Conservation (phyloP, 2,329 filamentous ascomycete genomes). For the Geosmithia morbida region DNA sequence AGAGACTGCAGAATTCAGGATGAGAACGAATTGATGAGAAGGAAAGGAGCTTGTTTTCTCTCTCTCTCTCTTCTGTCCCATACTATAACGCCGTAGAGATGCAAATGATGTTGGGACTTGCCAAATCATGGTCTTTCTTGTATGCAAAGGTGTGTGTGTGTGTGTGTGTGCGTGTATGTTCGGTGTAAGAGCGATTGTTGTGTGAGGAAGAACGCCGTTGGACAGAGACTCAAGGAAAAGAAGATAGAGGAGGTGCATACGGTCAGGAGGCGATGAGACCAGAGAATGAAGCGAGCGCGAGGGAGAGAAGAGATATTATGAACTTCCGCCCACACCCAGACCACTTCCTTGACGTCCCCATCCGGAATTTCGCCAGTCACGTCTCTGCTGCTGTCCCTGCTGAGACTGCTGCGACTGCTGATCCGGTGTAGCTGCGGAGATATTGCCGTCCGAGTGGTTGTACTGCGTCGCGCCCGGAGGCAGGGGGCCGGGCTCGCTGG, state of each 20-base stretch:
- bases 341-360: conserved; percentile 36
- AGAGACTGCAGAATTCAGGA: too few relatives aligned
- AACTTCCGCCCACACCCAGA: conserved; percentile 31
- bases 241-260: too few relatives aligned
- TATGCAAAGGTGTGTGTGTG: too few relatives aligned
- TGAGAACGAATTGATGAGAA: too few relatives aligned
- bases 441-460: conserved; percentile 26
- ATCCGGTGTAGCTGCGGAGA: conserved; percentile 17
- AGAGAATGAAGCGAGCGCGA: conserved; percentile 1
- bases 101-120: too few relatives aligned
- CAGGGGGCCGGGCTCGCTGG: conserved; percentile 6
- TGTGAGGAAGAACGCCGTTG: neutral
- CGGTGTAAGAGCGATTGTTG: neutral
- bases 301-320: conserved; percentile 11
- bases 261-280: neutral
- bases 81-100: too few relatives aligned
- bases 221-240: too few relatives aligned
- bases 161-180: too few relatives aligned
- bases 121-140: too few relatives aligned
- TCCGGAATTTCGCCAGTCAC: conserved; percentile 44
- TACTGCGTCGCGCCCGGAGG: conserved; percentile 14
- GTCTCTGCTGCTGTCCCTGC: conserved; percentile 14
- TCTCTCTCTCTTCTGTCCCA: too few relatives aligned
- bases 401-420: neutral
- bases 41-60: too few relatives aligned